Conservation (phyloP, 1,139 yeast genomes). For the Yamadazyma triangularis region DNA sequence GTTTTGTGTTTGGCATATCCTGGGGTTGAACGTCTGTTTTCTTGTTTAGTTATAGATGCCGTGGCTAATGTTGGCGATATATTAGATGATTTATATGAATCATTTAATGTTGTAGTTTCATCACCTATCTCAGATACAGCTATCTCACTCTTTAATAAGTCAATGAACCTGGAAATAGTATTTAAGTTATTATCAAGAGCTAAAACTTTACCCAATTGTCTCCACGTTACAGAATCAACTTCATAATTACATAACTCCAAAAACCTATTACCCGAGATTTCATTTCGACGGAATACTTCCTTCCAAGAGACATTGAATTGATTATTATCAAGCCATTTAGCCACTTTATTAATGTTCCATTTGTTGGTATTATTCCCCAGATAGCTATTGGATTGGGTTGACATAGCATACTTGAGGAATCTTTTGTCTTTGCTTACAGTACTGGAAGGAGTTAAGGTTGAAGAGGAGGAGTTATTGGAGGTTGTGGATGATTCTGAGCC, state of each 20-base stretch:
- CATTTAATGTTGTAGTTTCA: conserved; percentile 13
- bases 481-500: conserved; percentile 35
- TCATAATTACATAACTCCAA: conserved; percentile 68
- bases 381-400: conserved; percentile 23
- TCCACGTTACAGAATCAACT: conserved; percentile 45
- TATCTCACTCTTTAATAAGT: conserved; percentile 24
- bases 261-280: conserved; percentile 61
- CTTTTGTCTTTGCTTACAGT: conserved; percentile 34
- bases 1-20: conserved; percentile 22
- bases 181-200: conserved; percentile 38
- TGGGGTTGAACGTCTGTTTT: conserved; percentile 31
- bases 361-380: conserved; percentile 18
- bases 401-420: conserved; percentile 44
- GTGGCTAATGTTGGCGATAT: conserved; percentile 11
- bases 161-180: conserved; percentile 53
- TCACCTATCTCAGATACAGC: conserved; percentile 16
- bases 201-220: conserved; percentile 37
- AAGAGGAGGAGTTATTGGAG: conserved; percentile 26
- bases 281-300: conserved; percentile 53
- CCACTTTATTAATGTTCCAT: conserved; percentile 70
- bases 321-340: conserved; percentile 62
- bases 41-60: conserved; percentile 17
- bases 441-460: conserved; percentile 29
- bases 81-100: conserved; percentile 3
- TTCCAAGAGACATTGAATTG: conserved; percentile 74